A percentile compares a stretch with the other conserved stretches of the same genome.
Conservation (phyloP, 345 rosid species). For the Euphorbia lathyris region DNA sequence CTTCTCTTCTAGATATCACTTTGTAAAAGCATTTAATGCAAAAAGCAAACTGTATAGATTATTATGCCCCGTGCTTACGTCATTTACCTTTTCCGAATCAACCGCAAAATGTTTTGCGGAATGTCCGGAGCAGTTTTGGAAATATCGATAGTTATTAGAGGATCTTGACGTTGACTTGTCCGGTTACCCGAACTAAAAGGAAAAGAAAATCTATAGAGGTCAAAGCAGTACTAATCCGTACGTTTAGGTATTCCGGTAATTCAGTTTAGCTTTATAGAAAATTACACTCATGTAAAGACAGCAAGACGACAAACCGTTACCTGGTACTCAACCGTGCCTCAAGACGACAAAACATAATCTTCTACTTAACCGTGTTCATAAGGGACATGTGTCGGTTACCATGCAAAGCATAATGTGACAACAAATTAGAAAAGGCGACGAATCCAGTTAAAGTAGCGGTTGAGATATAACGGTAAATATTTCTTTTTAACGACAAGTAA, state of each 20-base stretch:
- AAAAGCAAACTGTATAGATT: constrained; percentile 3
- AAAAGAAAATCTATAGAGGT: not conserved
- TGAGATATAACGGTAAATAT: too few relatives aligned
- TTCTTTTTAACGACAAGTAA: not conserved
- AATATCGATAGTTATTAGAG: constrained; percentile 8
- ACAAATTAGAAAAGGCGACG: not conserved
- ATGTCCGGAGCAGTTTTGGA: not conserved
- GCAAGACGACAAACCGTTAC: not conserved
- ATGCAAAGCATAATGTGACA: not conserved
- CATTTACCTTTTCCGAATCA: constrained; percentile 13
- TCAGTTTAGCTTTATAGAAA: not conserved
- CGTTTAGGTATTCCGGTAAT: not conserved
- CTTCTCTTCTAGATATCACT: constrained; percentile 11
- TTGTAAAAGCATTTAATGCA: constrained; percentile 24
- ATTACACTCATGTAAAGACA: not conserved
- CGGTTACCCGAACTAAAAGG: not conserved
- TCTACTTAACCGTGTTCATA: not conserved
- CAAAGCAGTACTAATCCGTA: not conserved
- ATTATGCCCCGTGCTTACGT: constrained; percentile 11
- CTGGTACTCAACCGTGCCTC: not conserved
- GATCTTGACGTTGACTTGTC: not conserved
- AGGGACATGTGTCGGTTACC: constrained; percentile 3
- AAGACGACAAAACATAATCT: not conserved
- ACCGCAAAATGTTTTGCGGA: constrained; percentile 7
- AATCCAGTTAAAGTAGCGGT: too few relatives aligned